A percentile compares a stretch with the other conserved stretches of the same genome.
Conservation (phyloP, 495 filamentous ascomycete genomes). For the Aspergillus affinis region DNA sequence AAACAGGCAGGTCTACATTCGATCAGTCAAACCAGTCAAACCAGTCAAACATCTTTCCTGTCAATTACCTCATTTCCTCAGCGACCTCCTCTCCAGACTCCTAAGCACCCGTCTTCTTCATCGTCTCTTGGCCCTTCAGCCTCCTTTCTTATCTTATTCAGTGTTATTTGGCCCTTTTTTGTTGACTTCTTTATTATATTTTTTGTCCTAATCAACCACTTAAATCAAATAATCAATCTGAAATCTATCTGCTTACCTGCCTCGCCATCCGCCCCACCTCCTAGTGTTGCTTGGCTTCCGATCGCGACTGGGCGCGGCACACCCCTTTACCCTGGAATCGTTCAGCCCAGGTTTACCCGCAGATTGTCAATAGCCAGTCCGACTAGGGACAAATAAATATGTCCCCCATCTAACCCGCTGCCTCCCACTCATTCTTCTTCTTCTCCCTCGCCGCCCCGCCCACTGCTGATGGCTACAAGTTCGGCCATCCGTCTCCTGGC, state of each 20-base stretch:
- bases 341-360: not conserved
- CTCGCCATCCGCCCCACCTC: not conserved
- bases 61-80: not conserved
- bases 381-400: constrained; percentile 8
- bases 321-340: not conserved
- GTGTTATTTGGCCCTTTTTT: not conserved
- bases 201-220: not conserved
- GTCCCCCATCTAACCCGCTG: constrained; percentile 11
- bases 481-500: constrained; percentile 34
- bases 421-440: constrained; percentile 3
- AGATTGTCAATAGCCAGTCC: not conserved
- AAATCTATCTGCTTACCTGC: not conserved
- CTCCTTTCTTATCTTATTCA: not conserved
- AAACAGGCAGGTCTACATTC: not conserved
- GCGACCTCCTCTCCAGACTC: not conserved
- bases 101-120: too few relatives aligned
- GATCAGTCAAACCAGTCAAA: not conserved
- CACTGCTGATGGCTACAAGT: constrained; percentile 34
- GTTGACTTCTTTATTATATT: not conserved
- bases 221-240: not conserved
- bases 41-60: not conserved
- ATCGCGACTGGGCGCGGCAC: not conserved
- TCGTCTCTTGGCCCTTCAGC: not conserved
- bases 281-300: not conserved
- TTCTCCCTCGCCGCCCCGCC: constrained; percentile 3